Base-by-base conservation (phyloP, 2,329 filamentous ascomycete genomes). In the Penicillium digitatum region DNA sequence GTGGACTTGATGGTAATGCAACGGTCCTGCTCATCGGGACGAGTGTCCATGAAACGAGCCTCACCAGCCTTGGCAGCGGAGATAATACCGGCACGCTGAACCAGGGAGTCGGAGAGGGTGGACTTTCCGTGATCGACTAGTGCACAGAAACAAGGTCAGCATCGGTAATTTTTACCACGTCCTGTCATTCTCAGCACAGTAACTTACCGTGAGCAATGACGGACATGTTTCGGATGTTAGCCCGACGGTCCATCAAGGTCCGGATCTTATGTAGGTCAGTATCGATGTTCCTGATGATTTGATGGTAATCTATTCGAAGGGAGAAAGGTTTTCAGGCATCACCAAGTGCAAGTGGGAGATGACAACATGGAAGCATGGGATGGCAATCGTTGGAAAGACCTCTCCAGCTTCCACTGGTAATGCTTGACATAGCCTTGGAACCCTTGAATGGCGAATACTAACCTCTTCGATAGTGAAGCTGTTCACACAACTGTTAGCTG, bases 1-100 rank as follows among this genome's bases (percentile, higher is more conserved):
- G 94, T 99, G 56, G 94, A 99, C 88, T 99, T 99, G 87, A 99
- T 99, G 72, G 94, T 99, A 74, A 99, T 96, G 87, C 94, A 91
- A 87, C 94, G 92, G 78, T 99, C 94, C 83, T 99, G 94, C 80
- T 99, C 94, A 78, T 99, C 94, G 66, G 88, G 81, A 81, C 94
- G 89, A 64, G 94, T 99, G 81, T 99, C 94, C 72, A 92, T 99
- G 77, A 93, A 95, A 79, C 94, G 88, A 67, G 88, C 87, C 77
- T 95, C 90, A 80, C 94, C 94, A 72, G 94, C 94, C 83, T 97
- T 97, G 72, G 90, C 90, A 71, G 90, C 89, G 71, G 94, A 97
- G 77, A 99, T 96, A 76, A 99, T 99, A 93, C 94, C 94, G 74
- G 93, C 93, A 82, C 95, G 94, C 82, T 95, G 91, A 76, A 99